These are phyloP conservation scores for Aureobasidium leucospermi DNA, from an alignment of 2,329 filamentous ascomycete genomes.

Conservation along the genomic window DNA sequence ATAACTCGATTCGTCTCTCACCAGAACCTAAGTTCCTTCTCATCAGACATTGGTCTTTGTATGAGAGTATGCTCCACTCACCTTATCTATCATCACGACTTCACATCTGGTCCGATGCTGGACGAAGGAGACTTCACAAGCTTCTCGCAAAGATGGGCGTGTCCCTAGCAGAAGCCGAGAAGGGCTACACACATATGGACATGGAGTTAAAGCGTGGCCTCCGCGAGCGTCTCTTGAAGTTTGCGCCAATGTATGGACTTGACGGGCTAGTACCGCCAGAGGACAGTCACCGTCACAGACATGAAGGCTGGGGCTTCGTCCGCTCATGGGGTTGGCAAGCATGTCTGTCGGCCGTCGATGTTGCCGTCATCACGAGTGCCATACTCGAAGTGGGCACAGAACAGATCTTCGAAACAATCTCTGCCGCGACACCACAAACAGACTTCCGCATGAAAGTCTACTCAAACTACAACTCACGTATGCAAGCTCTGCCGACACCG, in stretches of 20 bases:
- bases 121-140: constrained; percentile 83
- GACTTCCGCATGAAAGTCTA: constrained; percentile 13
- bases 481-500: constrained; percentile 26
- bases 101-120: constrained; percentile 89
- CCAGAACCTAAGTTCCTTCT: constrained; percentile 91
- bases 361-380: constrained; percentile 85
- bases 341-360: constrained; percentile 85
- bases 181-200: constrained; percentile 97
- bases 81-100: constrained; percentile 87
- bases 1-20: constrained; percentile 84
- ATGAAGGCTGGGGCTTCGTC: constrained; percentile 95
- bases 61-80: constrained; percentile 97
- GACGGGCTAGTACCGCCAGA: constrained; percentile 84
- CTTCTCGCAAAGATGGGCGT: constrained; percentile 97
- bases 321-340: constrained; percentile 97
- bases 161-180: constrained; percentile 84
- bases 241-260: constrained; percentile 85
- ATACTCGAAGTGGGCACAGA: constrained; percentile 74
- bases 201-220: constrained; percentile 89
- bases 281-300: constrained; percentile 57
- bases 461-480: constrained; percentile 22
- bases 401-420: constrained; percentile 11
- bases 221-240: constrained; percentile 78
- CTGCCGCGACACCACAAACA: constrained; percentile 13
- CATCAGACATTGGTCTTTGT: constrained; percentile 92